A percentile compares a stretch with the other conserved stretches of the same genome.
Evolutionary conservation across 352 stramenopile species (phyloP).

Genomic region (Phytophthora agathidicida): DNA sequence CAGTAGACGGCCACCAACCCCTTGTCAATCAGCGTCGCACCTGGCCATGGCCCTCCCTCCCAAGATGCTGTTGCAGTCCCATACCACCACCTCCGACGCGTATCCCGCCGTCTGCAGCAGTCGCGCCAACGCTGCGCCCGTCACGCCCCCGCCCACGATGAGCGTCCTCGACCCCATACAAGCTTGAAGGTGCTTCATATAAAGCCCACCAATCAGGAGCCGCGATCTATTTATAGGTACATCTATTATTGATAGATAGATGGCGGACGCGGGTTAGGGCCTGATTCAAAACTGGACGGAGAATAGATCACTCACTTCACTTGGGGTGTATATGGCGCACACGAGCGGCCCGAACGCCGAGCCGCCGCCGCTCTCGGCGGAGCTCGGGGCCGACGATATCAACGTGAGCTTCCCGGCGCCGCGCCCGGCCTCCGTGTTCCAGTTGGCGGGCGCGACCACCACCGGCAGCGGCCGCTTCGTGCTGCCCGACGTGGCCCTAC

Average conservation of each 20-base stretch:
- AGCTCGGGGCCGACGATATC: slow-evolving; percentile 33
- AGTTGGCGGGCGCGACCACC: slow-evolving; percentile 35
- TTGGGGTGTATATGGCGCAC: slow-evolving; percentile 31
- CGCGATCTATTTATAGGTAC: slow-evolving; percentile 41
- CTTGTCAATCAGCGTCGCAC: slow-evolving; percentile 19
- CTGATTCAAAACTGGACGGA: slow-evolving; percentile 29
- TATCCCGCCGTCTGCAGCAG: slow-evolving; percentile 50
- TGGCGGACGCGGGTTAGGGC: slow-evolving; percentile 12
- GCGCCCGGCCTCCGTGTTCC: slow-evolving; percentile 45
- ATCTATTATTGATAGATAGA: too few relatives aligned
- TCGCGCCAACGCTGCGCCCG: slow-evolving; percentile 53
- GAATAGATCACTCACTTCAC: too few relatives aligned
- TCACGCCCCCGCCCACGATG: slow-evolving; percentile 69
- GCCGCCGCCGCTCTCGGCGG: slow-evolving; percentile 15
- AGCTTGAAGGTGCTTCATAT: too few relatives aligned
- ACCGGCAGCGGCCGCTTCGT: slow-evolving; percentile 40
- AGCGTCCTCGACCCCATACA: slow-evolving; percentile 49
- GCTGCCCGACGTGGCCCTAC: slow-evolving; percentile 60
- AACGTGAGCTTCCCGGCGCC: slow-evolving; percentile 35
- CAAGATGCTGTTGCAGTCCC: slow-evolving; percentile 76
- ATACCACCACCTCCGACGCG: slow-evolving; percentile 53
- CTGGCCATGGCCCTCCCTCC: slow-evolving; percentile 73
- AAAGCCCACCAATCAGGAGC: too few relatives aligned
- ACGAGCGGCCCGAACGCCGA: slow-evolving; percentile 29
- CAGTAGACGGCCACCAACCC: too few relatives aligned